These are phyloP conservation scores for Escallonia herrerae DNA, from an alignment of 129 eudicot genomes.

Conservation along the genomic window DNA sequence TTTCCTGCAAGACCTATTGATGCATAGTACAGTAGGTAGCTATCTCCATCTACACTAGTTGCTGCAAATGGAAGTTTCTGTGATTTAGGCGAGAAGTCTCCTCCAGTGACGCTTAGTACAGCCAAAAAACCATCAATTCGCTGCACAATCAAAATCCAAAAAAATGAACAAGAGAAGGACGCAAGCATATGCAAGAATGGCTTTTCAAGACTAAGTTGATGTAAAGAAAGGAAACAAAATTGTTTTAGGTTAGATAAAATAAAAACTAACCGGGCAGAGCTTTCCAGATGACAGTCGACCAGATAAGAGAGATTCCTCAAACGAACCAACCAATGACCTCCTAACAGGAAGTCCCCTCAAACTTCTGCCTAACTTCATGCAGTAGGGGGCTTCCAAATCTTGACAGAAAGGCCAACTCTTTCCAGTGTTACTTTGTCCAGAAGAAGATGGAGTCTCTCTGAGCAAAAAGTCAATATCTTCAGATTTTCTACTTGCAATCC, in stretches of 20 bases:
- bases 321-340: constrained; percentile 83
- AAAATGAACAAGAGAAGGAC: constrained; percentile 20
- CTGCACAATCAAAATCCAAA: constrained; percentile 33
- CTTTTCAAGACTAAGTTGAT: neutral
- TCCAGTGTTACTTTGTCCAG: constrained; percentile 31
- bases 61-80: constrained; percentile 87
- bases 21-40: constrained; percentile 69
- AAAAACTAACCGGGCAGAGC: constrained; percentile 44
- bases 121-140: constrained; percentile 78
- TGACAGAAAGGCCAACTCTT: constrained; percentile 39
- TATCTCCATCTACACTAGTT: constrained; percentile 82
- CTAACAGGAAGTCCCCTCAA: constrained; percentile 47
- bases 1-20: constrained; percentile 59
- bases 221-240: neutral
- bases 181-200: constrained; percentile 2
- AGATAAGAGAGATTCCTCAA: constrained; percentile 84
- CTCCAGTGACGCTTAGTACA: constrained; percentile 65
- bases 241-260: neutral
- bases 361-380: constrained; percentile 22
- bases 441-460: constrained; percentile 26
- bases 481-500: constrained; percentile 34
- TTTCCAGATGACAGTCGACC: constrained; percentile 67
- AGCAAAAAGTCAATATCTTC: constrained; percentile 32
- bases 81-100: constrained; percentile 68
- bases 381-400: constrained; percentile 15